A percentile compares a stretch with the other conserved stretches of the same genome.
Evolutionary conservation across 169 alveolate species (phyloP).

Genomic region (Plasmodium blacklocki): DNA sequence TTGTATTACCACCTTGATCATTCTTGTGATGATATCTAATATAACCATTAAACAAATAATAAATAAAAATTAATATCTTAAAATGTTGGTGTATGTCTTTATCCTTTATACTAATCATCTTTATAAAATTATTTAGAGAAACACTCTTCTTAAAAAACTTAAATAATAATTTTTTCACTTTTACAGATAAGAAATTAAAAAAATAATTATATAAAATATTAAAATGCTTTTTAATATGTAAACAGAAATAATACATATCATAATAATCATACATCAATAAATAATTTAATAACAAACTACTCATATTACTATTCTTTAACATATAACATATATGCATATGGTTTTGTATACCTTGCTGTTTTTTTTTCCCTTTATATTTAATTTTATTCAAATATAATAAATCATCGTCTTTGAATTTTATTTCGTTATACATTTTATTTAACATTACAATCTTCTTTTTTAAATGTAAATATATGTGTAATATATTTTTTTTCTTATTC

Average conservation of each 20-base stretch:
- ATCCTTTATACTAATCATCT: constrained; percentile 4
- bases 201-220: constrained; percentile 27
- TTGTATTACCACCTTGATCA: neutral
- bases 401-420: neutral
- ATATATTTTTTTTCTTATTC: neutral
- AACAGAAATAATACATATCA: constrained; percentile 17
- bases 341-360: neutral
- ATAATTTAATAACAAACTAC: constrained; percentile 26
- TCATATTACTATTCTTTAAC: constrained; percentile 15
- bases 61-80: constrained; percentile 25
- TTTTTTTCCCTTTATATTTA: neutral
- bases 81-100: constrained; percentile 6
- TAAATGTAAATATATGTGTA: neutral
- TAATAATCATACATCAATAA: constrained; percentile 24
- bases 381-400: no score
- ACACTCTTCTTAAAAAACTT: constrained; percentile 28
- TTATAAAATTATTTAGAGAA: neutral
- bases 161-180: constrained; percentile 39
- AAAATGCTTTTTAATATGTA: constrained; percentile 31
- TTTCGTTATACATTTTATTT: constrained; percentile 12
- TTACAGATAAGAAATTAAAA: constrained; percentile 47
- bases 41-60: constrained; percentile 12
- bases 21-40: neutral
- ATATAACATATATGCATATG: constrained; percentile 11
- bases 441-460: neutral